Percentiles rank a stretch among this genome's conserved stretches.
Evolutionary conservation across 352 stramenopile species (phyloP).

Genomic region (Pythium apleroticum): DNA sequence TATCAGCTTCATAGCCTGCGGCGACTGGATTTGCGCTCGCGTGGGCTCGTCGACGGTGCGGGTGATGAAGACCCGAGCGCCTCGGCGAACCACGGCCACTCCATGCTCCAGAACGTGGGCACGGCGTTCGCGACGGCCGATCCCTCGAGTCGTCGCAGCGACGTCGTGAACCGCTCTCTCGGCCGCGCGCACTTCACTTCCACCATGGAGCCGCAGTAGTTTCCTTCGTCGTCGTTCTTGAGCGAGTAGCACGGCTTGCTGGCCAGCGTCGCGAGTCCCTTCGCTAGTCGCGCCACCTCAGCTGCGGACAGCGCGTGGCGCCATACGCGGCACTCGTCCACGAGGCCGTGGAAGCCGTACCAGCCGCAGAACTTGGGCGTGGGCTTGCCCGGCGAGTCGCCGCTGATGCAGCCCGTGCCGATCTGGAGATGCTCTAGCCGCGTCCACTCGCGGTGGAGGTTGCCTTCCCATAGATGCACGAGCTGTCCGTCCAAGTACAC

Average conservation of each 20-base stretch:
- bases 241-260: conserved; percentile 14
- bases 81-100: background rate
- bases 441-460: conserved; percentile 41
- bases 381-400: conserved; percentile 34
- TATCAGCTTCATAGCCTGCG: background rate
- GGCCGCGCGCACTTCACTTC: conserved; percentile 19
- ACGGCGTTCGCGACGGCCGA: background rate
- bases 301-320: background rate
- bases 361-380: conserved; percentile 55
- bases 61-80: background rate
- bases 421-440: conserved; percentile 50
- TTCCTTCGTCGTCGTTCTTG: conserved; percentile 18
- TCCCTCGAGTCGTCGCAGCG: background rate
- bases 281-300: conserved; percentile 5
- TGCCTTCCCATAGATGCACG: conserved; percentile 32
- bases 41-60: background rate
- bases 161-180: conserved; percentile 12
- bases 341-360: conserved; percentile 66
- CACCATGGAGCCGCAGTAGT: conserved; percentile 18
- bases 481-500: conserved; percentile 67
- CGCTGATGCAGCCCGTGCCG: conserved; percentile 59
- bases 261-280: background rate
- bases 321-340: conserved; percentile 60
- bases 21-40: background rate
- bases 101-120: background rate